Percentiles rank a stretch among this genome's conserved stretches.
Evolutionary conservation across 257 asterid species (phyloP).

Genomic region (Verbascum thapsus): DNA sequence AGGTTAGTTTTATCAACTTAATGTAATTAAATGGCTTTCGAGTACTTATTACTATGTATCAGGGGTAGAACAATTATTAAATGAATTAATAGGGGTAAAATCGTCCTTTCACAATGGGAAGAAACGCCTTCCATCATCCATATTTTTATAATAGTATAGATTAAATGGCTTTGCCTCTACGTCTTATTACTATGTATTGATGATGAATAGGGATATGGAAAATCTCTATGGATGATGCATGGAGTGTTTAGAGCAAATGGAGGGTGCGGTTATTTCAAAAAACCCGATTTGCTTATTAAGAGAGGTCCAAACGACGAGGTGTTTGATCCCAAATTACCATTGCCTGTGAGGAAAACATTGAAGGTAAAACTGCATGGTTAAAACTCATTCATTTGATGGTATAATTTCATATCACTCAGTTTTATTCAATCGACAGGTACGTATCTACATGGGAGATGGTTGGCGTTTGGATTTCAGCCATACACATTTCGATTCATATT

Average conservation of each 20-base stretch:
- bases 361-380: slow-evolving; percentile 58
- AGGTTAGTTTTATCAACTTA: slow-evolving; percentile 57
- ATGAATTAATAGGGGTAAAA: too few species aligned
- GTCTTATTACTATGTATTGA: neutral
- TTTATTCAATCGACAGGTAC: slow-evolving; percentile 49
- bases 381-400: neutral
- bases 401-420: neutral
- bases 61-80: too few species aligned
- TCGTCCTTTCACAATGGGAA: too few species aligned
- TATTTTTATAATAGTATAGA: too few species aligned
- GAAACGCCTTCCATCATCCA: too few species aligned
- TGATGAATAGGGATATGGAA: slow-evolving; percentile 73
- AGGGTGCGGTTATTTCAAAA: slow-evolving; percentile 79
- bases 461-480: slow-evolving; percentile 98
- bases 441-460: slow-evolving; percentile 87
- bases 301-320: slow-evolving; percentile 49
- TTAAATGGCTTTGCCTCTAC: too few species aligned
- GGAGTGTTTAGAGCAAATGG: slow-evolving; percentile 95
- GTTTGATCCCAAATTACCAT: slow-evolving; percentile 72
- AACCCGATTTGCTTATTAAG: slow-evolving; percentile 71
- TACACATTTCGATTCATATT: slow-evolving; percentile 83
- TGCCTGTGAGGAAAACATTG: slow-evolving; percentile 68
- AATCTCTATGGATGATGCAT: slow-evolving; percentile 94
- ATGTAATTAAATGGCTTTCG: too few species aligned
- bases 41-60: too few species aligned